A percentile compares a stretch with the other conserved stretches of the same genome.
Evolutionary conservation across 1,284 basidiomycete species (phyloP).

Genomic region (Rhodotorula mucilaginosa): DNA sequence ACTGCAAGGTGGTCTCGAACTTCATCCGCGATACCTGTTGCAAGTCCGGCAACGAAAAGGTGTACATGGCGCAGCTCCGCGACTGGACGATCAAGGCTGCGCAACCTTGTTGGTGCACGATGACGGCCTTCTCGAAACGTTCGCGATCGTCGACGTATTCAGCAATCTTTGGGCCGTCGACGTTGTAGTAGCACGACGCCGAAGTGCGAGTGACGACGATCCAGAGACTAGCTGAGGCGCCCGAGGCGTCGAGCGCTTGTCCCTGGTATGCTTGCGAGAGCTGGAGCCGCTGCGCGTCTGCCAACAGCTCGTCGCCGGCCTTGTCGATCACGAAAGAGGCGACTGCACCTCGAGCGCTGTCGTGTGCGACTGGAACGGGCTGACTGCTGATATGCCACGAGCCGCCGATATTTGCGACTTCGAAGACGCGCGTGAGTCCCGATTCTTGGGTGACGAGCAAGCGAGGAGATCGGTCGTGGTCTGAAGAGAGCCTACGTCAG

Average conservation of each 20-base stretch:
- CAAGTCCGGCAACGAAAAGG: slow-evolving; percentile 35
- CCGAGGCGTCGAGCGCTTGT: slow-evolving; percentile 44
- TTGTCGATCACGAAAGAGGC: slow-evolving; percentile 32
- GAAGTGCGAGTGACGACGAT: slow-evolving; percentile 48
- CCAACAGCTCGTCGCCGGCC: slow-evolving; percentile 15
- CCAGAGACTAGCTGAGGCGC: slow-evolving; percentile 52
- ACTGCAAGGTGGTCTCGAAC: slow-evolving; percentile 38
- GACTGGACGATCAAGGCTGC: slow-evolving; percentile 32
- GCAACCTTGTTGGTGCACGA: slow-evolving; percentile 25
- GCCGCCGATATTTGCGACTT: slow-evolving; percentile 24
- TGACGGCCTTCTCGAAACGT: slow-evolving; percentile 16
- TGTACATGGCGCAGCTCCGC: slow-evolving; percentile 21
- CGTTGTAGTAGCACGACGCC: slow-evolving; percentile 50
- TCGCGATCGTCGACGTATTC: slow-evolving; percentile 27
- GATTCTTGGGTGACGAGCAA: slow-evolving; percentile 63
- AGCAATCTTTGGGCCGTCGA: slow-evolving; percentile 46
- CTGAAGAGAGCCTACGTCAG: slow-evolving; percentile 10
- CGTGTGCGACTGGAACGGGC: slow-evolving; percentile 23
- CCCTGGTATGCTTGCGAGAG: slow-evolving; percentile 36
- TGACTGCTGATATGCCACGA: slow-evolving; percentile 25
- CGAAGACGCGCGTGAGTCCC: slow-evolving; percentile 51
- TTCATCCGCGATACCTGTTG: slow-evolving; percentile 20
- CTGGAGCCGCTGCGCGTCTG: slow-evolving; percentile 44
- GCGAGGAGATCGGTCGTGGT: slow-evolving; percentile 53
- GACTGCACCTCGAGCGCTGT: slow-evolving; percentile 22